These are phyloP conservation scores for Starmerella bacillaris DNA, from an alignment of 805 yeast species.

Conservation along the genomic window DNA sequence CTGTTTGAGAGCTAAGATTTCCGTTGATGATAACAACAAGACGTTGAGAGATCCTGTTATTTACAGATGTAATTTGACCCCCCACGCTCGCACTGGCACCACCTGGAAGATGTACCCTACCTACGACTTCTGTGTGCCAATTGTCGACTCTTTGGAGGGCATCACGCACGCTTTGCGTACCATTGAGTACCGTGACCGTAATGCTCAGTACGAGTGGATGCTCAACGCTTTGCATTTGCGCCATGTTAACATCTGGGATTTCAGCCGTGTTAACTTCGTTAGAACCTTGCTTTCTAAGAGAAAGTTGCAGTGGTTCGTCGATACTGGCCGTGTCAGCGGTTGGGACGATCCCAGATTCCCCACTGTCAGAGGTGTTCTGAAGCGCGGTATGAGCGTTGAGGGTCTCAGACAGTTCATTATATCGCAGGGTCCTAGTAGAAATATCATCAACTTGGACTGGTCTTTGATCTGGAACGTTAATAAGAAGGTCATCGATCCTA, in stretches of 20 bases:
- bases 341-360: conserved; percentile 99
- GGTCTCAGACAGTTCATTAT: conserved; percentile 86
- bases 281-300: conserved; percentile 92
- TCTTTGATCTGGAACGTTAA: conserved; percentile 91
- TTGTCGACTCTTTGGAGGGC: conserved; percentile 90
- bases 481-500: conserved; percentile 91
- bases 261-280: conserved; percentile 89
- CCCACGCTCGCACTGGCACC: conserved; percentile 92
- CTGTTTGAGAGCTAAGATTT: conserved; percentile 94
- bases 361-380: conserved; percentile 95
- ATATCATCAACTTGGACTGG: conserved; percentile 95
- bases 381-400: conserved; percentile 99
- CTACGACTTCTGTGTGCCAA: conserved; percentile 96
- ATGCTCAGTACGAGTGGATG: conserved; percentile 96
- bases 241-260: conserved; percentile 95
- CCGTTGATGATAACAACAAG: conserved; percentile 78
- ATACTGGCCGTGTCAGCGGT: conserved; percentile 64
- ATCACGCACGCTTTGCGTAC: conserved; percentile 97
- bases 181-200: conserved; percentile 96
- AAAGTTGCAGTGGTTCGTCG: conserved; percentile 98
- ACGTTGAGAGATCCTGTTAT: conserved; percentile 95
- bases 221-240: conserved; percentile 62
- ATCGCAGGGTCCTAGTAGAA: conserved; percentile 94
- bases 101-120: conserved; percentile 95
- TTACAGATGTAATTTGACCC: conserved; percentile 91